A percentile compares a stretch with the other conserved stretches of the same genome.
Evolutionary conservation across 306 rosid genomes (phyloP).

Genomic region (Elaeagnus macrophylla): DNA sequence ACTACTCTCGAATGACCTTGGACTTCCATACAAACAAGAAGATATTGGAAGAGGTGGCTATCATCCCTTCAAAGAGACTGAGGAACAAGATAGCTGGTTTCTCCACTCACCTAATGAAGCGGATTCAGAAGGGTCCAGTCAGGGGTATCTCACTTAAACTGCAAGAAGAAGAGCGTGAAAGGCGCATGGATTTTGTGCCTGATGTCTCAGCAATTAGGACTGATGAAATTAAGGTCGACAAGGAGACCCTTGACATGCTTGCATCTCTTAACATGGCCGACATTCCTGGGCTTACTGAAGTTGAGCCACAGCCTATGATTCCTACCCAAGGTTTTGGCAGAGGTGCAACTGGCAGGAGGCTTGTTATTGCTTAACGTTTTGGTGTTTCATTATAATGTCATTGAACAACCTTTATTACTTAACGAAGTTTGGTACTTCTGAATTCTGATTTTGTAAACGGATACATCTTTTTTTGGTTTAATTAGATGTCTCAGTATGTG

Average conservation of each 20-base stretch:
- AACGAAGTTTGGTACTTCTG: too few species aligned
- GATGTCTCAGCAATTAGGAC: constrained; percentile 24
- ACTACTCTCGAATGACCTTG: constrained; percentile 32
- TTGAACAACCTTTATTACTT: too few species aligned
- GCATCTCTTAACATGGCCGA: constrained; percentile 29
- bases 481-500: too few species aligned
- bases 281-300: constrained; percentile 26
- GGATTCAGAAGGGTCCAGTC: constrained; percentile 37
- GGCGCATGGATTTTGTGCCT: constrained; percentile 35
- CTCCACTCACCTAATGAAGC: constrained; percentile 36
- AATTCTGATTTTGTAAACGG: too few species aligned
- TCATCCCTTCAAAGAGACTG: constrained; percentile 34
- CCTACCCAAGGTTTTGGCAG: constrained; percentile 25
- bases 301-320: constrained; percentile 15
- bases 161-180: constrained; percentile 36
- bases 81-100: constrained; percentile 38
- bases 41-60: constrained; percentile 32
- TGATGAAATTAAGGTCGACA: constrained; percentile 25
- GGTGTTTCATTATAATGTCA: too few species aligned
- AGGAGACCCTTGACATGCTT: constrained; percentile 35
- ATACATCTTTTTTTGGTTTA: too few species aligned
- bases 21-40: constrained; percentile 41
- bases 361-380: constrained; percentile 1
- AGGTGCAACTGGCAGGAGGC: constrained; percentile 13
- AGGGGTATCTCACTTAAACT: constrained; percentile 32